phyloP scores from a whole-genome alignment of 495 filamentous ascomycete species.

The Parmelia sp. region DNA sequence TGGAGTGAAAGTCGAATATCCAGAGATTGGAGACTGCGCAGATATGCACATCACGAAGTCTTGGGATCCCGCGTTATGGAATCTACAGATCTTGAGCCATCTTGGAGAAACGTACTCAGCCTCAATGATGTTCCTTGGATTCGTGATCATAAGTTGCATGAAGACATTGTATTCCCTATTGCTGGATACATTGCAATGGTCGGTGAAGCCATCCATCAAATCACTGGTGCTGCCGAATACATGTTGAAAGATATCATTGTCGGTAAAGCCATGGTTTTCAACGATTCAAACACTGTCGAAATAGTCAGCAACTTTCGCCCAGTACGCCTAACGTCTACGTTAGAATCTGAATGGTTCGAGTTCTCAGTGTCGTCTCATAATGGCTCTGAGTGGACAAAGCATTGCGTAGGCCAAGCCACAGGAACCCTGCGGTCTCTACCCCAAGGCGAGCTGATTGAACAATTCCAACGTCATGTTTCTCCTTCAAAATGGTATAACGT shows the following conservation, averaged over 20 bases:
- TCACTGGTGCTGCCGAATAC: not conserved
- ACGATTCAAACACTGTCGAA: conserved; percentile 17
- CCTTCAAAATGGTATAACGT: not conserved
- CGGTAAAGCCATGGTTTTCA: conserved; percentile 23
- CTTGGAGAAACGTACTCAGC: conserved; percentile 47
- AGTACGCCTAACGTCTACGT: conserved; percentile 24
- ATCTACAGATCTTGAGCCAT: conserved; percentile 19
- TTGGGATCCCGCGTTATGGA: conserved; percentile 44
- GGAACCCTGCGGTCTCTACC: too few species aligned
- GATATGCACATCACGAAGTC: conserved; percentile 40
- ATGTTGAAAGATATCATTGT: not conserved
- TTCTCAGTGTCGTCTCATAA: conserved; percentile 34
- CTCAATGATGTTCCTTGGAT: conserved; percentile 46
- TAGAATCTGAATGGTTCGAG: conserved; percentile 33
- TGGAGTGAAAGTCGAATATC: conserved; percentile 32
- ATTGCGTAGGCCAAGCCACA: conserved; percentile 32
- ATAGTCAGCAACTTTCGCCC: conserved; percentile 21
- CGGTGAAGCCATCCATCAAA: conserved; percentile 35
- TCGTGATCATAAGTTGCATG: conserved; percentile 35
- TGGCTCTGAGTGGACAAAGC: conserved; percentile 31
- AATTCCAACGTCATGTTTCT: conserved; percentile 17
- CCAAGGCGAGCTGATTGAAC: too few species aligned
- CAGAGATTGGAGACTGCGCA: conserved; percentile 38
- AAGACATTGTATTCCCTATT: conserved; percentile 42
- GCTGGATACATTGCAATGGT: conserved; percentile 45